Conservation (phyloP, 2,329 filamentous ascomycete species). For the Camillea tinctor region DNA sequence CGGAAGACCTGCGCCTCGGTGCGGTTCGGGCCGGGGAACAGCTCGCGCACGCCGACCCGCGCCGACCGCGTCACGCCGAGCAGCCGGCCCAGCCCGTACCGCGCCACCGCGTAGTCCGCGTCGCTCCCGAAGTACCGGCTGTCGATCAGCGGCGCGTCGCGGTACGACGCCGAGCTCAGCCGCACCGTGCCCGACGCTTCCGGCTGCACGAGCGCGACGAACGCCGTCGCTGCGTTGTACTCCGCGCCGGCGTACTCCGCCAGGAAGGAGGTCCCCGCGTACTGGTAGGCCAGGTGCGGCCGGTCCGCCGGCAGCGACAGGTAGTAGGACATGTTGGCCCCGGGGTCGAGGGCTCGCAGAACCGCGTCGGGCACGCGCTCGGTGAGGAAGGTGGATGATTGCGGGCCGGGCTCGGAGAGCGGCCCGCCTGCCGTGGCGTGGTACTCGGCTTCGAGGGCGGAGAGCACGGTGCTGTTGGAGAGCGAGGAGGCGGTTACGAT, state of each 20-base stretch:
- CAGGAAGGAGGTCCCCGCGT: constrained; percentile 31
- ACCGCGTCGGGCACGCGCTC: constrained; percentile 17
- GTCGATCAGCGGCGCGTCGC: constrained; percentile 49
- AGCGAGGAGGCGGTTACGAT: constrained; percentile 9
- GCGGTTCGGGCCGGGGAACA: constrained; percentile 16
- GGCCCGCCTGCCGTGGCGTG: constrained; percentile 11
- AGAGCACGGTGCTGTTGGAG: constrained; percentile 3
- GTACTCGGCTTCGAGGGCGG: constrained; percentile 13
- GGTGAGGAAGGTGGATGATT: constrained; percentile 6
- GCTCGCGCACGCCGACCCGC: constrained; percentile 8
- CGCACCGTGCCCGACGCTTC: constrained; percentile 31
- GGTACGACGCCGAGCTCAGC: constrained; percentile 49
- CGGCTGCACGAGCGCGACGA: constrained; percentile 20
- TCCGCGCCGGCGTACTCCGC: constrained; percentile 42
- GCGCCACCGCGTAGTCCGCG: constrained; percentile 27
- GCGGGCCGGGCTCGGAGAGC: constrained; percentile 7
- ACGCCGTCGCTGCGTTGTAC: constrained; percentile 40
- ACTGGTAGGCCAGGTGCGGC: constrained; percentile 15
- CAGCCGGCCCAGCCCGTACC: constrained; percentile 15
- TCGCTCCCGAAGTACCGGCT: constrained; percentile 49
- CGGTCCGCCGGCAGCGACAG: constrained; percentile 16
- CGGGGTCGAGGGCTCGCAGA: constrained; percentile 9
- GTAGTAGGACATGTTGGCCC: constrained; percentile 9
- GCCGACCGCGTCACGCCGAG: constrained; percentile 10
- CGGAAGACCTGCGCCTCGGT: constrained; percentile 16